phyloP scores from a whole-genome alignment of 345 rosid genomes.

The Ailanthus altissimus region DNA sequence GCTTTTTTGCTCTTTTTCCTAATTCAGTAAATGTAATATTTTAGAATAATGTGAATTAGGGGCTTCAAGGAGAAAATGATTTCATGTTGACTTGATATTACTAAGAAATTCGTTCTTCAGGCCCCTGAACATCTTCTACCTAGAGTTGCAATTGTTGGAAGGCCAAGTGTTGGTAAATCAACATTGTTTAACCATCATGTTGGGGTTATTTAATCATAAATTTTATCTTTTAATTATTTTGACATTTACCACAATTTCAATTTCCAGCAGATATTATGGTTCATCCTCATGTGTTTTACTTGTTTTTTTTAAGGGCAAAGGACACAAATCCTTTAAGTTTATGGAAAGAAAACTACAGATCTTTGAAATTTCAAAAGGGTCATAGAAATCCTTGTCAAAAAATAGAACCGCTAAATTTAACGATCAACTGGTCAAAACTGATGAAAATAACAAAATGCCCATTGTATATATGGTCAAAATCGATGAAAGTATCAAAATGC shows the following conservation, averaged over 20 bases:
- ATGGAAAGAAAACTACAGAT: too few relatives aligned
- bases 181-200: conserved; percentile 93
- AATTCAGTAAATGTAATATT: not conserved
- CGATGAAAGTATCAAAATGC: too few relatives aligned
- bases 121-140: conserved; percentile 85
- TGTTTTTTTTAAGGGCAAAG: too few relatives aligned
- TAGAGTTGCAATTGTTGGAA: conserved; percentile 85
- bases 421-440: too few relatives aligned
- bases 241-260: not conserved
- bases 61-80: not conserved
- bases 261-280: too few relatives aligned
- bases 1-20: not conserved
- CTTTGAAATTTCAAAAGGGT: too few relatives aligned
- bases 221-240: conserved; percentile 1
- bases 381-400: too few relatives aligned
- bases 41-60: conserved; percentile 3
- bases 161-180: conserved; percentile 97
- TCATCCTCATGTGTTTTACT: not conserved
- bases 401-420: too few relatives aligned
- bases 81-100: not conserved
- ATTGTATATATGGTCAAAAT: too few relatives aligned
- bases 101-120: conserved; percentile 44
- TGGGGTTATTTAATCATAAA: conserved; percentile 52
- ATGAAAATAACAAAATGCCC: too few relatives aligned
- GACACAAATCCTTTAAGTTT: too few relatives aligned